Conservation (phyloP, 176 grass and related monocot genomes). For the Olyra latifolia region DNA sequence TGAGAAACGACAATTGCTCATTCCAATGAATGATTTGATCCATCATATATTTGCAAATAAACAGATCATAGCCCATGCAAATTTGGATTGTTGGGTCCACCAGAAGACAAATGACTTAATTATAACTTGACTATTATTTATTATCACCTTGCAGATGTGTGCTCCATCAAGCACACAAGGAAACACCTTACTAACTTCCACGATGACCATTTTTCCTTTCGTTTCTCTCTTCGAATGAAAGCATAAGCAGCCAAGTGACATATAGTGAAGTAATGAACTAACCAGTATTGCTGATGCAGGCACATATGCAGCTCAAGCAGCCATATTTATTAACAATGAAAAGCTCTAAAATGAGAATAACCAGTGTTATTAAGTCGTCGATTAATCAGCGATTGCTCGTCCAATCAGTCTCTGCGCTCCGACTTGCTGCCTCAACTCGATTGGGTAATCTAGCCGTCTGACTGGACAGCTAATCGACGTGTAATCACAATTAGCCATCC, state of each 20-base stretch:
- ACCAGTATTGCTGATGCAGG: background rate
- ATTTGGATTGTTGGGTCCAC: background rate
- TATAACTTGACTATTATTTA: background rate
- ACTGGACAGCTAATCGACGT: no score
- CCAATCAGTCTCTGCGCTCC: no score
- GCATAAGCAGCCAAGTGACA: background rate
- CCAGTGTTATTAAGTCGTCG: no score
- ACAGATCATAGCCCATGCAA: background rate
- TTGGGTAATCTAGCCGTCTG: no score
- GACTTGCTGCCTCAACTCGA: no score
- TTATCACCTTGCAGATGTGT: background rate
- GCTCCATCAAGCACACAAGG: background rate
- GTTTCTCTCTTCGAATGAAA: background rate
- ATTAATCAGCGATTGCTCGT: no score
- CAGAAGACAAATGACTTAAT: background rate
- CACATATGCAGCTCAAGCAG: background rate
- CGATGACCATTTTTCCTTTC: background rate
- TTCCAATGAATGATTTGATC: background rate
- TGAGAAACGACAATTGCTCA: background rate
- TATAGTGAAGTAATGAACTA: background rate
- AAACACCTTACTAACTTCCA: background rate
- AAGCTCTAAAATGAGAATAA: background rate
- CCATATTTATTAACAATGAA: background rate
- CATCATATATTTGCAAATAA: constrained; percentile 8
- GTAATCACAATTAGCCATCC: no score